These are phyloP conservation scores for Pleurozium schreberi DNA, from an alignment of 225 moss, liverwort and hornwort genomes.

Conservation along the genomic window DNA sequence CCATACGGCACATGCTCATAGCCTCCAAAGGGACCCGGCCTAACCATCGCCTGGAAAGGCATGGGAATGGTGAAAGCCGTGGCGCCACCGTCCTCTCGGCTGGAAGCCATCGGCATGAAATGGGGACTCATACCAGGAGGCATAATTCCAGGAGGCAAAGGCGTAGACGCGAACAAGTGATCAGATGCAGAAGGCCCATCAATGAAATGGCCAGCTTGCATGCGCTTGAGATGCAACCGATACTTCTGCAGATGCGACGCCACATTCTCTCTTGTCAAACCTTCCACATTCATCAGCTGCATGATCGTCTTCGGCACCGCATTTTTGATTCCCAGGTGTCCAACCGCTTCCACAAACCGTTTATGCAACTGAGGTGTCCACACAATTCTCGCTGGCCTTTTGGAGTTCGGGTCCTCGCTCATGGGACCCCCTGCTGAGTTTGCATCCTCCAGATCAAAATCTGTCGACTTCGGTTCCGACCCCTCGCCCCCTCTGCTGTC, in stretches of 20 bases:
- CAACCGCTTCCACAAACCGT: conserved; percentile 87
- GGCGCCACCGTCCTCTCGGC: conserved; percentile 38
- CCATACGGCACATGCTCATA: conserved; percentile 65
- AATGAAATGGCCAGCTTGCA: conserved; percentile 63
- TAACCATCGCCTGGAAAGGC: conserved; percentile 34
- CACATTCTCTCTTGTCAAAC: conserved; percentile 85
- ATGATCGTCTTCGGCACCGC: conserved; percentile 94
- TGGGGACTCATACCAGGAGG: conserved; percentile 22
- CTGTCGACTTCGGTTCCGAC: neutral
- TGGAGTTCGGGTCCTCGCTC: conserved; percentile 44
- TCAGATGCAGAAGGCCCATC: conserved; percentile 68
- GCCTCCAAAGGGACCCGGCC: conserved; percentile 40
- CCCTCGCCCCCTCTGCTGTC: conserved; percentile 25
- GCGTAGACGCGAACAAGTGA: conserved; percentile 66
- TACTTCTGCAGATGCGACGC: conserved; percentile 94
- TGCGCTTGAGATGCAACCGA: conserved; percentile 77
- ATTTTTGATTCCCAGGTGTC: conserved; percentile 84
- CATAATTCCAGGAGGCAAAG: conserved; percentile 49
- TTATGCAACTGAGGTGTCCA: conserved; percentile 94
- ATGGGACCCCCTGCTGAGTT: conserved; percentile 56
- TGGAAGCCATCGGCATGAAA: conserved; percentile 45
- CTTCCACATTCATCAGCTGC: conserved; percentile 99
- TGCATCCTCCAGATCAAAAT: conserved; percentile 63
- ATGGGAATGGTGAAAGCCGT: conserved; percentile 41
- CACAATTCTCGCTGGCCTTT: conserved; percentile 54